Evolutionary conservation across 768 basidiomycete species (phyloP).

Genomic region (Trametes maxima): DNA sequence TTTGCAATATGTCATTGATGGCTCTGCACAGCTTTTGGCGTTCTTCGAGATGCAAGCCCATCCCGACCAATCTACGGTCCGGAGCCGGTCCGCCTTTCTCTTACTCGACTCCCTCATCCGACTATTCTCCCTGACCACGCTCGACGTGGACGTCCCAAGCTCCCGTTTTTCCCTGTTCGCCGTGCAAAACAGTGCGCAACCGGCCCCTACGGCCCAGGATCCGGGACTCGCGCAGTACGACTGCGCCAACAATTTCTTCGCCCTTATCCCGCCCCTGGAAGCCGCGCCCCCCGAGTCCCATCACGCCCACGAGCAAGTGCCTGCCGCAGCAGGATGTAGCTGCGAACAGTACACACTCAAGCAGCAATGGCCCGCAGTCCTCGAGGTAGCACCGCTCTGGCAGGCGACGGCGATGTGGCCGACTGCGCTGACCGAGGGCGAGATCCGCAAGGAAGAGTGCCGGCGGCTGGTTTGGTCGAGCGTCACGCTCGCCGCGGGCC

Average conservation of each 20-base stretch:
- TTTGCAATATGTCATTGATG: not conserved
- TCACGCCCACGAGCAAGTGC: not conserved
- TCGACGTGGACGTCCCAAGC: conserved; percentile 57
- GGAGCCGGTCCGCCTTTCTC: conserved; percentile 56
- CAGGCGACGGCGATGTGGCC: conserved; percentile 64
- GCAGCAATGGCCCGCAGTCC: conserved; percentile 48
- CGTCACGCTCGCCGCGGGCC: conserved; percentile 61
- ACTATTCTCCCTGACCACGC: conserved; percentile 47
- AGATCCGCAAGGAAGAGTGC: conserved; percentile 69
- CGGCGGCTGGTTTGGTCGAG: conserved; percentile 75
- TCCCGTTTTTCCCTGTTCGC: conserved; percentile 25
- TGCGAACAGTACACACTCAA: conserved; percentile 50
- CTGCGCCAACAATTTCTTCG: too few relatives aligned
- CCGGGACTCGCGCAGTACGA: too few relatives aligned
- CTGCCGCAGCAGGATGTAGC: conserved; percentile 17
- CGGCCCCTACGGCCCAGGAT: not conserved
- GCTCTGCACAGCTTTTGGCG: conserved; percentile 53
- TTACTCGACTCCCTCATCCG: conserved; percentile 74
- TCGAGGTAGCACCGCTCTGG: conserved; percentile 64
- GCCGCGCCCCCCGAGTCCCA: too few relatives aligned
- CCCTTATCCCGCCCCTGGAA: too few relatives aligned
- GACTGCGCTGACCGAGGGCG: conserved; percentile 44
- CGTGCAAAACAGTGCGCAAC: not conserved
- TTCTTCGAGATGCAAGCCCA: conserved; percentile 74
- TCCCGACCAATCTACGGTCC: conserved; percentile 53